Base-by-base conservation (phyloP, 148 eudicot genomes). In the Silene conica region DNA sequence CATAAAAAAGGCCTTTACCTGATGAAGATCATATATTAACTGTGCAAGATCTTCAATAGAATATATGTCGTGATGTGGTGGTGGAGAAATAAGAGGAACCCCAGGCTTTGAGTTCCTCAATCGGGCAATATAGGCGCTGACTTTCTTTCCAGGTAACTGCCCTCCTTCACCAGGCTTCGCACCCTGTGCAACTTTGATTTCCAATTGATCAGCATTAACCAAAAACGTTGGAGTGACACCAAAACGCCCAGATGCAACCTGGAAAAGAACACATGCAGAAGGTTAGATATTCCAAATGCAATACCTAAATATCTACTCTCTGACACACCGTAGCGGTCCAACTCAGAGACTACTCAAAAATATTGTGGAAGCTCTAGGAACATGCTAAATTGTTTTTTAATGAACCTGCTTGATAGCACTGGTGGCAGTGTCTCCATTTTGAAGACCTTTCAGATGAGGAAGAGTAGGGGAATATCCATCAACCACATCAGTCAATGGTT, bases 141-240 rank as follows among this genome's bases (percentile, higher is more conserved):
- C 99, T 95, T 95, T 95, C 75, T 92, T 87, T 73, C 99, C 99
- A n/a, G 99, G 99, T 76, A 95, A 80, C 81, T 95, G 99, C 1
- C 99, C 99, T 26, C 99, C 99, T 88, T 95, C 99, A 81, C 99
- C 99, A 78, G 99, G 99, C 86, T 95, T 95, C 78, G 99, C 99
- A 83, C 99, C 99, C 83, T 95, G 99, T 16, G 99, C 97, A 80
- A 95, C 86, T 83, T 95, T 95, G 70, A 95, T 95, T 86, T 95
- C 99, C 74, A 95, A 76, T 78, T 95, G 99, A 75, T 88, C 97
- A n/a, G 97, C 99, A 81, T 95, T 95, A 38, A 86, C 97, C 87
- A 95, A 86, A 84, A 95, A 95, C 25, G 97, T 95, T 34, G 99
- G 99, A 70, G 99, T 95, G 69, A 95, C 99, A 71, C 99, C 99